phyloP scores from a whole-genome alignment of 805 yeast species.

The Yamadazyma philogaea region DNA sequence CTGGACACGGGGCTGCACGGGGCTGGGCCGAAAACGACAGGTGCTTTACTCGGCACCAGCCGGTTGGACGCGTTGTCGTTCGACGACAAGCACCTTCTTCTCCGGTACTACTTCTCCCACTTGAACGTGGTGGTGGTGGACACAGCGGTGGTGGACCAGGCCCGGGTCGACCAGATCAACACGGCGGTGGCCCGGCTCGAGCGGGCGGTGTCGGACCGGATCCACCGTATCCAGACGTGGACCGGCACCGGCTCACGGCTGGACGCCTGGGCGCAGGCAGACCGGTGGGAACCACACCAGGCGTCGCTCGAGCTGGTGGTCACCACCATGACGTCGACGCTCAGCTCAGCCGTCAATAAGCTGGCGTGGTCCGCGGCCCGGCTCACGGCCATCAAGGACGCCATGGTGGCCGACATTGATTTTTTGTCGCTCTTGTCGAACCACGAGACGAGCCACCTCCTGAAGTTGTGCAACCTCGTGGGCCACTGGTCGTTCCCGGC shows the following conservation, averaged over 20 bases:
- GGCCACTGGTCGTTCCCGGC: slow-evolving; percentile 72
- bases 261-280: too few relatives aligned
- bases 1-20: too few relatives aligned
- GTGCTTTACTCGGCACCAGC: not conserved
- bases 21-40: too few relatives aligned
- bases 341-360: slow-evolving; percentile 25
- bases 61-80: slow-evolving; percentile 21
- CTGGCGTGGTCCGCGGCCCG: slow-evolving; percentile 20
- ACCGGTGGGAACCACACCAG: slow-evolving; percentile 28
- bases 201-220: slow-evolving; percentile 25
- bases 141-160: not conserved
- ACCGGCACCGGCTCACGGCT: slow-evolving; percentile 35
- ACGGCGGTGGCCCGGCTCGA: slow-evolving; percentile 13
- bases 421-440: slow-evolving; percentile 27
- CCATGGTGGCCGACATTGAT: slow-evolving; percentile 28
- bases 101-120: slow-evolving; percentile 37
- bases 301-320: slow-evolving; percentile 21
- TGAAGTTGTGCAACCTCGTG: slow-evolving; percentile 38
- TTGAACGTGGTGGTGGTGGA: slow-evolving; percentile 27
- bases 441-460: slow-evolving; percentile 22
- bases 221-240: slow-evolving; percentile 42
- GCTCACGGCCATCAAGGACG: slow-evolving; percentile 22
- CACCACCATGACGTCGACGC: slow-evolving; percentile 35
- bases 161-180: not conserved
- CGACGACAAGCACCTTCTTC: slow-evolving; percentile 29